Evolutionary conservation across 139 green algal species (phyloP), one percentile per base, ranked within the genome.

Genomic region (Penium margaritaceum): DNA sequence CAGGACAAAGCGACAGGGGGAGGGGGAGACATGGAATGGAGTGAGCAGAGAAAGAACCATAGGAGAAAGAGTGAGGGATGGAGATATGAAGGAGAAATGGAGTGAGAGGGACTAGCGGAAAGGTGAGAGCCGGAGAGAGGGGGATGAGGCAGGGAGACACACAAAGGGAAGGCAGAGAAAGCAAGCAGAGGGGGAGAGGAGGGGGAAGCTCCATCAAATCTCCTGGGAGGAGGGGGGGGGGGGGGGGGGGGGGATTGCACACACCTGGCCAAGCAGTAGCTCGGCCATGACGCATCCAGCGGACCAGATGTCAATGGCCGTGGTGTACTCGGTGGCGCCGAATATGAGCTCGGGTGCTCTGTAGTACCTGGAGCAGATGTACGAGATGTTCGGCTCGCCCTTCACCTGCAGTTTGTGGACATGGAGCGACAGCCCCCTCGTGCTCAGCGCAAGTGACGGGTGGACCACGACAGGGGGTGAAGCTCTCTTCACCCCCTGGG

Each of bases 321-420:
- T 87, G 6, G 94, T 97, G 88, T 99, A 99, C 78, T 96, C 88
- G 1, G 91, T 96, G 5, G 95, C 95, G 19, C 95, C 94, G 77
- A 98, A 98, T 43, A 99, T 98, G 53, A 98, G 88, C 88, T 98
- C 95, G 1, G 95, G 95, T 2, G 95, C 95, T 29, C 90, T 84
- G 76, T 96, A 96, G 76, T 94, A 96, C 36, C 94, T 85, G 5
- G 87, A 95, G 86, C 95, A 99, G 83, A 99, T 99, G 86, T 99
- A 99, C 24, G 88, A 91, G 79, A 99, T 99, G 87, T 98, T 98
- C 73, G 94, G 90, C 86, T 99, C 95, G 37, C 91, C 92, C 30
- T 65, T 57, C 21, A 78, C 70, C 70, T 78, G 70, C 2, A 76
- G 2, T 67, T n/a, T n/a, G n/a, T n/a, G n/a, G n/a, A n/a, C n/a